Conservation (phyloP, 495 filamentous ascomycete genomes). For the Aspergillus sparsus region DNA sequence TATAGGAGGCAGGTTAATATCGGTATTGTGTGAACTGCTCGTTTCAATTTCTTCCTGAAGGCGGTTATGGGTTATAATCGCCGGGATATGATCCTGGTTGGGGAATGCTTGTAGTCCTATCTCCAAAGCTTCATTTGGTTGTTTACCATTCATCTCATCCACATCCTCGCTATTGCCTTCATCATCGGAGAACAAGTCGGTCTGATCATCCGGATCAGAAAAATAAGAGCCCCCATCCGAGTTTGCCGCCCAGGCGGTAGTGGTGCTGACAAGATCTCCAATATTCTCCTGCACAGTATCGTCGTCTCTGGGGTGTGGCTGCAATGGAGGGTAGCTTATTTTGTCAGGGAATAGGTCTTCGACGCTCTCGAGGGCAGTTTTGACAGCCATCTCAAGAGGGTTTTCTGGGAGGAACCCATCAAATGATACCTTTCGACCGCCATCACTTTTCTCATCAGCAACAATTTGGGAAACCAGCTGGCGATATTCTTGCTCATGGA, state of each 20-base stretch:
- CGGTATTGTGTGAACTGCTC: background rate
- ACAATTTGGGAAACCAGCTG: conserved; percentile 61
- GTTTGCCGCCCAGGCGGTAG: conserved; percentile 48
- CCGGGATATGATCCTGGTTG: conserved; percentile 2
- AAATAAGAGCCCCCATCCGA: conserved; percentile 50
- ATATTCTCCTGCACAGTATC: conserved; percentile 36
- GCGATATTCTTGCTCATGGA: conserved; percentile 84
- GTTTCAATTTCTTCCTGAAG: background rate
- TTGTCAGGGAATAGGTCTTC: conserved; percentile 81
- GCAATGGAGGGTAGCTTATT: conserved; percentile 37
- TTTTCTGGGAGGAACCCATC: conserved; percentile 59
- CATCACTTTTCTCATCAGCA: conserved; percentile 57
- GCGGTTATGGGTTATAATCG: background rate
- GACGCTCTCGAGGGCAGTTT: conserved; percentile 77
- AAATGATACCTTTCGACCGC: conserved; percentile 55
- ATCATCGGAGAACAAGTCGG: conserved; percentile 25
- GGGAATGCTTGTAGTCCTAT: conserved; percentile 12
- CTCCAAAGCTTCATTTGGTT: conserved; percentile 17
- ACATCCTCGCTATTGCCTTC: conserved; percentile 24
- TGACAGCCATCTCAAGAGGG: conserved; percentile 58
- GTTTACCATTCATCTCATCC: conserved; percentile 11
- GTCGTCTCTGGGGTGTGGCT: conserved; percentile 10
- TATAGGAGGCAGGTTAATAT: background rate
- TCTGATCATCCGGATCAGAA: conserved; percentile 52
- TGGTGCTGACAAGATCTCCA: conserved; percentile 50